phyloP scores from a whole-genome alignment of 768 basidiomycete genomes.

The Rhizopogon vesiculosus region DNA sequence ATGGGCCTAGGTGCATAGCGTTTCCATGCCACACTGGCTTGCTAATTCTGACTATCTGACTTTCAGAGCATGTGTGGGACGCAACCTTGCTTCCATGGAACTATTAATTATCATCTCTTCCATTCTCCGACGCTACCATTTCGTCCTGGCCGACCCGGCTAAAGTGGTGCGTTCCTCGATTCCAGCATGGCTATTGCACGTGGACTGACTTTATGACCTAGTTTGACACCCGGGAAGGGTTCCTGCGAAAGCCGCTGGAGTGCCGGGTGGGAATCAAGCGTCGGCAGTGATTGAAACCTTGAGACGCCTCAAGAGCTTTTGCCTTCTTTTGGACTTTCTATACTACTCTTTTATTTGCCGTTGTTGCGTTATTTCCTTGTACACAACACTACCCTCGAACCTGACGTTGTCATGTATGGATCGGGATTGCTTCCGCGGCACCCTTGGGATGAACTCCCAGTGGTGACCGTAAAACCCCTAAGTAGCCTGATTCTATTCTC shows the following conservation, averaged over 20 bases:
- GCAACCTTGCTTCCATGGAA: conserved; percentile 78
- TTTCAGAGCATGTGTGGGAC: conserved; percentile 74
- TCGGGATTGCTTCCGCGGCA: not conserved
- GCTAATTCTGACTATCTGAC: not conserved
- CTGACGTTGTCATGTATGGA: not conserved
- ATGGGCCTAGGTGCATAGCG: conserved; percentile 60
- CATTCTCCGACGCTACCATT: conserved; percentile 69
- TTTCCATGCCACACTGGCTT: not conserved
- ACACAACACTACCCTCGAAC: not conserved
- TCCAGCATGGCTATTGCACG: not conserved
- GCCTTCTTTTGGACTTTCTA: not conserved
- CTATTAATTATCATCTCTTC: conserved; percentile 78
- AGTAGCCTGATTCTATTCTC: conserved; percentile 13
- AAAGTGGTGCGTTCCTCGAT: conserved; percentile 40
- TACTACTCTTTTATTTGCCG: not conserved
- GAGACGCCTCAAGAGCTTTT: not conserved
- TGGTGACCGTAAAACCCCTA: not conserved
- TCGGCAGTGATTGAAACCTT: conserved; percentile 33
- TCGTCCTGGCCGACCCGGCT: conserved; percentile 60
- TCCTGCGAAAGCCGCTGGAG: conserved; percentile 75
- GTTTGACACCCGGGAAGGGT: conserved; percentile 79
- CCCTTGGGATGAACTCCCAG: not conserved
- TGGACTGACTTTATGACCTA: conserved; percentile 22
- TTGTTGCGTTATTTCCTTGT: not conserved
- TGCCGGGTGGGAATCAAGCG: conserved; percentile 73